These are phyloP conservation scores for Penicillium silybi DNA, from an alignment of 495 filamentous ascomycete genomes.

Conservation along the genomic window DNA sequence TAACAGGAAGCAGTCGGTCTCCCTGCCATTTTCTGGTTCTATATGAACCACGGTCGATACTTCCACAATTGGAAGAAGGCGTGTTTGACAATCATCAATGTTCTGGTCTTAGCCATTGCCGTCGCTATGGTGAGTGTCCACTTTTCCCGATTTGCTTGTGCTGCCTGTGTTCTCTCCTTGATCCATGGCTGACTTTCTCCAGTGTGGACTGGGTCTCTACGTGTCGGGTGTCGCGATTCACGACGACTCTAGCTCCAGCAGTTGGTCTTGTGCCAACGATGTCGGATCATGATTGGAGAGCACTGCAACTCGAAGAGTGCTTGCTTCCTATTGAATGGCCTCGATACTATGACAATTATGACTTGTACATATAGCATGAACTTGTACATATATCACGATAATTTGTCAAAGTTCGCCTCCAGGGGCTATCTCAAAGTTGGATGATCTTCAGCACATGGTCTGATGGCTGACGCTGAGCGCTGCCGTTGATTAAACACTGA, in stretches of 20 bases:
- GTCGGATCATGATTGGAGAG: conserved; percentile 7
- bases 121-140: conserved; percentile 30
- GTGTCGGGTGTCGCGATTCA: conserved; percentile 37
- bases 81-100: conserved; percentile 31
- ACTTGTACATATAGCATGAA: background rate
- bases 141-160: background rate
- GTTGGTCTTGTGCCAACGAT: conserved; percentile 39
- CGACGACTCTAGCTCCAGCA: conserved; percentile 20
- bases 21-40: conserved; percentile 40
- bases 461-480: background rate
- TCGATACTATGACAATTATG: background rate
- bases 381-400: background rate
- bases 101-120: conserved; percentile 30
- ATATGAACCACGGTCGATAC: conserved; percentile 36
- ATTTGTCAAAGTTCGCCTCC: background rate
- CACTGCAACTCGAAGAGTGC: background rate
- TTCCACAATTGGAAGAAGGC: conserved; percentile 26
- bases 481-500: background rate
- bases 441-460: background rate
- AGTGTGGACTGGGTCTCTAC: conserved; percentile 42
- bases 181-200: conserved; percentile 1
- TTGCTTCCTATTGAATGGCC: background rate
- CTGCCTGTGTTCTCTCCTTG: background rate
- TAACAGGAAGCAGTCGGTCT: conserved; percentile 25
- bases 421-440: background rate